Evolutionary conservation across 495 filamentous ascomycete genomes (phyloP), one percentile per base, ranked within the genome.

Genomic region (Viridothelium virens): DNA sequence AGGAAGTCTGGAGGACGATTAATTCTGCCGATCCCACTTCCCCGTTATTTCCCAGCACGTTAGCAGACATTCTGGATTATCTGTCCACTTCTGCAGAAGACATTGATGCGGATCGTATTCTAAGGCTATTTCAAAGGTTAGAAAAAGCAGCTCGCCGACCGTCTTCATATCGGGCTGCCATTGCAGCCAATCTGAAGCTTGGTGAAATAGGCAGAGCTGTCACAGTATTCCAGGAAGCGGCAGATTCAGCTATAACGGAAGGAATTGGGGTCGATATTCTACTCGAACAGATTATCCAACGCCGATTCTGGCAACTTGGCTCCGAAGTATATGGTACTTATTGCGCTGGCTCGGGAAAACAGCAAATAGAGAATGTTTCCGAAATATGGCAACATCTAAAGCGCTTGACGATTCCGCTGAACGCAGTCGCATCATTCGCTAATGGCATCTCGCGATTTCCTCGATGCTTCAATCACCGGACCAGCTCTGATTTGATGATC

Each of bases 41-140:
- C 7, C 31, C 31, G 36, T 18, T 16, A 31, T 38, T 37, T 31
- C 6, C 6, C 12, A 31, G 34, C n/a, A 56, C 16, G 64, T 73
- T 18, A 61, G 65, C 56, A 34, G 69, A 74, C 38, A 59, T 77
- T 14, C 68, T 77, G 33, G 64, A 70, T 3, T 77, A 74, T 68
- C 70, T 77, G 2, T 70, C 65, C 0, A 31, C 12, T 2, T 66
- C 25, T 50, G 53, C 31, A 25, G 63, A 50, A 18, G 7, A 41
- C 11, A 36, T 48, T 5, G 48, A 70, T 14, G 56, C 69, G 16
- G 67, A 33, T 33, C 69, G 69, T 12, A 25, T 69, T 41, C 41
- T 71, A 12, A 56, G 61, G 4, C 56, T 74, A 25, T 74, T 74
- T 50, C 38, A 68, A 6, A 53, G 63, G 6, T 38, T 72, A 16